Conservation (phyloP, 176 grass and related monocot genomes). For the Urochloa ruziziensis region DNA sequence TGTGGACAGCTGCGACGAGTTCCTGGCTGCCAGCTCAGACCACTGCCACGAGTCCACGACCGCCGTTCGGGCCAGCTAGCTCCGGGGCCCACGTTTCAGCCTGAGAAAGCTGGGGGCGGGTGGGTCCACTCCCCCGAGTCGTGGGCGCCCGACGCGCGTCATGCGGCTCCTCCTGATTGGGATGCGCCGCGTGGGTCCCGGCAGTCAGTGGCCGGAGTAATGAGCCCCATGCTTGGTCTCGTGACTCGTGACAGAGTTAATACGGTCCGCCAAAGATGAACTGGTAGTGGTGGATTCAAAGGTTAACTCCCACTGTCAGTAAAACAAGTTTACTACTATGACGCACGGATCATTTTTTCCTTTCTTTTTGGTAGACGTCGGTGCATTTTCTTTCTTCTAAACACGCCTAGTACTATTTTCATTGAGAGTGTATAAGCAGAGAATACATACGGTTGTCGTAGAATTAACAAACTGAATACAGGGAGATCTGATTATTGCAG, state of each 20-base stretch:
- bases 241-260: constrained; percentile 5
- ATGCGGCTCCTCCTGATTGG: constrained; percentile 37
- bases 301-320: background rate
- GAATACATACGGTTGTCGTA: no score
- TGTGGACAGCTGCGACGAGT: background rate
- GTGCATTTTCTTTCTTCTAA: no score
- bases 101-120: background rate
- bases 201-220: constrained; percentile 13
- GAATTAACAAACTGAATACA: no score
- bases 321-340: no score
- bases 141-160: background rate
- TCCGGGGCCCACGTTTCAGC: background rate
- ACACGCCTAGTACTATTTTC: no score
- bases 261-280: background rate
- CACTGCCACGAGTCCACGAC: background rate
- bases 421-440: no score
- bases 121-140: background rate
- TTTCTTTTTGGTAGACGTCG: no score
- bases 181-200: background rate
- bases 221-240: constrained; percentile 4
- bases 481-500: no score
- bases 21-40: background rate
- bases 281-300: background rate
- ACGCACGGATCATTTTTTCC: no score
- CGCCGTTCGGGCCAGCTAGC: background rate